phyloP scores from a whole-genome alignment of 148 eudicot species.

The Vaccinium darrowii region DNA sequence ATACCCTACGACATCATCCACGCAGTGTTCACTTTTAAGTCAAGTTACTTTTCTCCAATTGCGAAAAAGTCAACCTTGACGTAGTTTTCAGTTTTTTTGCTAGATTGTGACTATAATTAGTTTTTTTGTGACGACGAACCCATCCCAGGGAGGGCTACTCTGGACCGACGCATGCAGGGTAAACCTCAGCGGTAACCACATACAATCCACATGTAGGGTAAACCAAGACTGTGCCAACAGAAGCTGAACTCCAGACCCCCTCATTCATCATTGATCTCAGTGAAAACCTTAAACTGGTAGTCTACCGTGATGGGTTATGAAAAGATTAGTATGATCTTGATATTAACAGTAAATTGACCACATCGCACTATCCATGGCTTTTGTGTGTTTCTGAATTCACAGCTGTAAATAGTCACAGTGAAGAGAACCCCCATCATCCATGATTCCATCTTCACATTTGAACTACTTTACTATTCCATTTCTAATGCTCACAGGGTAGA shows the following conservation, averaged over 20 bases:
- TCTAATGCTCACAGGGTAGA: background rate
- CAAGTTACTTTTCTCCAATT: background rate
- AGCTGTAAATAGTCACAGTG: background rate
- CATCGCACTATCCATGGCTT: background rate
- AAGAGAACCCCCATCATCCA: background rate
- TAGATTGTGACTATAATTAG: background rate
- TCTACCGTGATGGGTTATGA: background rate
- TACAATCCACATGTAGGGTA: background rate
- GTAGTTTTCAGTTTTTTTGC: background rate
- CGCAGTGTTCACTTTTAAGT: background rate
- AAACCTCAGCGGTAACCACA: constrained; percentile 1
- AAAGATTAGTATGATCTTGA: background rate
- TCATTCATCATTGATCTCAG: background rate
- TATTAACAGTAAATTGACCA: background rate
- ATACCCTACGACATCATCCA: background rate
- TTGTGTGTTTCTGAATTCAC: background rate
- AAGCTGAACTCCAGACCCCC: background rate
- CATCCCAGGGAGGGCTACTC: background rate
- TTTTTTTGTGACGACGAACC: background rate
- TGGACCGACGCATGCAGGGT: background rate
- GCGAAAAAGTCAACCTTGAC: background rate
- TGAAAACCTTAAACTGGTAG: background rate
- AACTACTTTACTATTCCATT: background rate
- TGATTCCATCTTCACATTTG: background rate
- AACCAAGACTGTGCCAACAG: background rate